Evolutionary conservation across 1,139 yeast genomes (phyloP).

Genomic region (Williopsis jadinii): DNA sequence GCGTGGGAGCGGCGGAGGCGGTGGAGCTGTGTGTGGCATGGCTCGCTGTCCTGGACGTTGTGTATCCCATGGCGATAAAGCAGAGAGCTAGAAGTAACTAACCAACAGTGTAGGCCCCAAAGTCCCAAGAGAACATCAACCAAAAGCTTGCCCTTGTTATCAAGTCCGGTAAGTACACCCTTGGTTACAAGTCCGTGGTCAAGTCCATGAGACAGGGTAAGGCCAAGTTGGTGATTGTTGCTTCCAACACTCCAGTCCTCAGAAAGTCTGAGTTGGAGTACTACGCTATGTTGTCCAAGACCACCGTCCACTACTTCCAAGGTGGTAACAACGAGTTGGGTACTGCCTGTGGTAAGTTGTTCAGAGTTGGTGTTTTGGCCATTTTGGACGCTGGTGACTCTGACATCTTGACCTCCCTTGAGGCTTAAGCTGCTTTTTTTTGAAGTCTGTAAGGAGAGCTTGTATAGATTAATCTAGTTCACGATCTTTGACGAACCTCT

Average conservation of each 20-base stretch:
- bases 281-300: conserved; percentile 99
- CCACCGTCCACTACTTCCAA: conserved; percentile 95
- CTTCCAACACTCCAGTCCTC: conserved; percentile 99
- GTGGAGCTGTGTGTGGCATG: not conserved
- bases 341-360: conserved; percentile 99
- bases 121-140: conserved; percentile 91
- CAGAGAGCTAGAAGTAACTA: no score
- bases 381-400: conserved; percentile 99
- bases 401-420: conserved; percentile 62
- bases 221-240: conserved; percentile 97
- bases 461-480: no score
- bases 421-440: no score
- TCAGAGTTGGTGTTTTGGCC: conserved; percentile 98
- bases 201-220: conserved; percentile 98
- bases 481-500: no score
- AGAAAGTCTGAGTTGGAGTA: conserved; percentile 99
- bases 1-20: not conserved
- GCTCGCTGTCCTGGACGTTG: not conserved
- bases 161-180: conserved; percentile 99
- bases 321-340: conserved; percentile 99
- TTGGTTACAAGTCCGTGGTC: conserved; percentile 99
- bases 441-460: conserved; percentile 4
- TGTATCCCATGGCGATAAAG: no score
- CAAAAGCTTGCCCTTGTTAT: conserved; percentile 96
- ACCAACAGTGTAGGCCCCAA: conserved; percentile 97